Conservation (phyloP, 345 rosid species). For the Melastoma malabathricum region DNA sequence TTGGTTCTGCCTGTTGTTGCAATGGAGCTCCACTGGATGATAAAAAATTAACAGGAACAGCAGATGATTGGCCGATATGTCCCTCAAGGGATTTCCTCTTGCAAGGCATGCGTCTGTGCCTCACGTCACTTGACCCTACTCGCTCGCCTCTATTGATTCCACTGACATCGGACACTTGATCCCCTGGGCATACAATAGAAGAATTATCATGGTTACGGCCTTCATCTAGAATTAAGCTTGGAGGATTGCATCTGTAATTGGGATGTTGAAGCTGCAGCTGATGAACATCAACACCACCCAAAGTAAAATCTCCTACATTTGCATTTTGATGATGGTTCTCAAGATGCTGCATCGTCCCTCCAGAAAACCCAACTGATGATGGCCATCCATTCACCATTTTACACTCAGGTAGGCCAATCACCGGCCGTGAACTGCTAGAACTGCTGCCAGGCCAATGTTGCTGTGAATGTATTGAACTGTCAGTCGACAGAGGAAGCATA, state of each 20-base stretch:
- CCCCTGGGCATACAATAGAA: slow-evolving; percentile 12
- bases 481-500: slow-evolving; percentile 20
- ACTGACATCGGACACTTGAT: slow-evolving; percentile 8
- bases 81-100: slow-evolving; percentile 76
- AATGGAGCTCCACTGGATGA: slow-evolving; percentile 38
- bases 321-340: slow-evolving; percentile 36
- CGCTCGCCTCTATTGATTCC: slow-evolving; percentile 27
- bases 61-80: slow-evolving; percentile 52
- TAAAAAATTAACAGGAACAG: slow-evolving; percentile 33
- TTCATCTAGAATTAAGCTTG: slow-evolving; percentile 43
- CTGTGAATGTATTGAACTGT: slow-evolving; percentile 17
- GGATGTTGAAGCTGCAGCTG: slow-evolving; percentile 31
- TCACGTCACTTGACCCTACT: slow-evolving; percentile 45
- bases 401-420: slow-evolving; percentile 25
- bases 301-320: slow-evolving; percentile 10
- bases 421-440: slow-evolving; percentile 34
- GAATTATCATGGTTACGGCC: slow-evolving; percentile 22
- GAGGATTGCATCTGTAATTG: slow-evolving; percentile 19
- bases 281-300: slow-evolving; percentile 22
- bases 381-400: slow-evolving; percentile 34
- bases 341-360: slow-evolving; percentile 14
- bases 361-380: slow-evolving; percentile 17
- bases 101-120: slow-evolving; percentile 30
- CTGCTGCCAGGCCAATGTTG: slow-evolving; percentile 27
- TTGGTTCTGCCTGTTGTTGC: slow-evolving; percentile 28